Percentiles rank a stretch among this genome's conserved stretches.
phyloP scores from a whole-genome alignment of 2,329 filamentous ascomycete genomes.

The Diaporthe longicolla region DNA sequence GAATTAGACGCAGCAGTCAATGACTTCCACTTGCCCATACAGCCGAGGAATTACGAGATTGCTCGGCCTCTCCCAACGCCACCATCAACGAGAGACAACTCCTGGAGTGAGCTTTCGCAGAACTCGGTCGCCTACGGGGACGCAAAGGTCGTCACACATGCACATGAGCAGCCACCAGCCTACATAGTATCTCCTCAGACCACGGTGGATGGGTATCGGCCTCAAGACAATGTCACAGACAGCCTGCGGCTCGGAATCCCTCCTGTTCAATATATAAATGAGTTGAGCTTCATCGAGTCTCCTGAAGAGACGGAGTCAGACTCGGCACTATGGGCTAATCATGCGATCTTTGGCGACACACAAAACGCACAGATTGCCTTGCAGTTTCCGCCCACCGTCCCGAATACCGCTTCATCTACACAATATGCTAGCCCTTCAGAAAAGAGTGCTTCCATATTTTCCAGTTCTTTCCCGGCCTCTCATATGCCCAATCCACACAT shows the following conservation, averaged over 20 bases:
- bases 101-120: slow-evolving; percentile 20
- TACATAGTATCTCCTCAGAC: slow-evolving; percentile 5
- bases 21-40: neutral
- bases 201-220: neutral
- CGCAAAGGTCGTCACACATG: neutral
- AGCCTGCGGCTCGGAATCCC: neutral
- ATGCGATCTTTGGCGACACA: neutral
- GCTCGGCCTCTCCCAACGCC: neutral
- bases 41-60: neutral
- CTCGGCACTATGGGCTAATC: neutral
- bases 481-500: neutral
- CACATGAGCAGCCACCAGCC: neutral
- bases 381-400: neutral
- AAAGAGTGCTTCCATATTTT: neutral
- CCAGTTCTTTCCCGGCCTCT: neutral
- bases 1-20: neutral
- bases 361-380: neutral
- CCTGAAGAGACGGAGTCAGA: neutral
- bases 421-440: neutral
- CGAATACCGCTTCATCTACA: neutral
- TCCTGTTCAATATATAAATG: neutral
- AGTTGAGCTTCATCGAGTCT: neutral
- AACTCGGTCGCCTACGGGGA: slow-evolving; percentile 3
- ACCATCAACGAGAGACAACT: slow-evolving; percentile 2
- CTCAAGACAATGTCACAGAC: neutral